phyloP scores from a whole-genome alignment of 2,329 filamentous ascomycete species.

The Colletotrichum aenigma region DNA sequence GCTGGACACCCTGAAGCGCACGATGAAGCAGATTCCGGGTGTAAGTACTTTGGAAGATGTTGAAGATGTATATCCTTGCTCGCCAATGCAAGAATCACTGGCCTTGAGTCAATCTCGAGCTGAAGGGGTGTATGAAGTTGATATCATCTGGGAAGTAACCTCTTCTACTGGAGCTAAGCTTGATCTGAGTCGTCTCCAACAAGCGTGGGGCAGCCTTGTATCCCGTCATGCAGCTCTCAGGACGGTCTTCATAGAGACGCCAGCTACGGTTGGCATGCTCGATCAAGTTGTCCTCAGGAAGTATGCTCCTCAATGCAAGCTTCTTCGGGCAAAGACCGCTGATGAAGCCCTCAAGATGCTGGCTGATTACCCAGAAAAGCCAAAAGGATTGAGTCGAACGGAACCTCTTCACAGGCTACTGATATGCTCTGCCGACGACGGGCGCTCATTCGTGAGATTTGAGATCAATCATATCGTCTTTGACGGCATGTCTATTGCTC shows the following conservation, averaged over 20 bases:
- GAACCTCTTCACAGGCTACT: neutral
- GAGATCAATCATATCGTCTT: slow-evolving; percentile 33
- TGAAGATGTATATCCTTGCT: slow-evolving; percentile 41
- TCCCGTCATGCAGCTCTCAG: slow-evolving; percentile 32
- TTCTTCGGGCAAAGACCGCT: neutral
- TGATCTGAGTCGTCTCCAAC: slow-evolving; percentile 8
- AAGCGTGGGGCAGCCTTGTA: slow-evolving; percentile 29
- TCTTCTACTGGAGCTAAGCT: slow-evolving; percentile 10
- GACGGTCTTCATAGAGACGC: slow-evolving; percentile 35
- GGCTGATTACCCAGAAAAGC: neutral
- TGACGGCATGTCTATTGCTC: slow-evolving; percentile 34
- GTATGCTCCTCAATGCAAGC: neutral
- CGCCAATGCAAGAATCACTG: slow-evolving; percentile 40
- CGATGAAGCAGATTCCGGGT: neutral
- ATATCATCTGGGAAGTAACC: slow-evolving; percentile 22
- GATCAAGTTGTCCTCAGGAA: slow-evolving; percentile 33
- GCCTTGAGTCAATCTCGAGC: slow-evolving; percentile 34
- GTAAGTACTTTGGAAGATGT: slow-evolving; percentile 19
- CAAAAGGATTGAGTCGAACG: neutral
- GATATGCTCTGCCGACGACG: neutral
- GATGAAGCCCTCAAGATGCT: neutral
- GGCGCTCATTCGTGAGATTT: neutral
- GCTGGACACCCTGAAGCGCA: neutral
- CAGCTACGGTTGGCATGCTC: slow-evolving; percentile 18
- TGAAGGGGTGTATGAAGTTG: slow-evolving; percentile 27